These are phyloP conservation scores for Madurella fahalii DNA, from an alignment of 2,329 filamentous ascomycete genomes.

Conservation along the genomic window DNA sequence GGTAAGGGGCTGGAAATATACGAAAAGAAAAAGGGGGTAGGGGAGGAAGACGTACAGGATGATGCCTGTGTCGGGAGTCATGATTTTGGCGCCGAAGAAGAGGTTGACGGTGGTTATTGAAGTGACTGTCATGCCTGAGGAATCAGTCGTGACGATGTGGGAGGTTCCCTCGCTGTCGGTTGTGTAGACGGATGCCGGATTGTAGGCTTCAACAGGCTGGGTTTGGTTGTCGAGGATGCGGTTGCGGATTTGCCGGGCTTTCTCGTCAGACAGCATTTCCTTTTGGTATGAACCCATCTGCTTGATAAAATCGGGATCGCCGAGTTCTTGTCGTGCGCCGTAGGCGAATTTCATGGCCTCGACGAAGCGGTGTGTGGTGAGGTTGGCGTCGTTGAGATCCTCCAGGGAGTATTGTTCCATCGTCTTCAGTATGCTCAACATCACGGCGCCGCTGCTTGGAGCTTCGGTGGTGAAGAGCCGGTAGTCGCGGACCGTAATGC, in stretches of 20 bases:
- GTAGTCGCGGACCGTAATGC: conserved; percentile 65
- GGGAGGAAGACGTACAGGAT: conserved; percentile 49
- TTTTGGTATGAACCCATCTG: conserved; percentile 61
- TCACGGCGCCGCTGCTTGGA: conserved; percentile 74
- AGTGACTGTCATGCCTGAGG: conserved; percentile 69
- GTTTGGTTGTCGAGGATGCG: conserved; percentile 71
- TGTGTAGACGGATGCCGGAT: conserved; percentile 62
- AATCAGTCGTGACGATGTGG: conserved; percentile 69
- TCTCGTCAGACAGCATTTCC: conserved; percentile 60
- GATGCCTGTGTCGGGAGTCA: conserved; percentile 78
- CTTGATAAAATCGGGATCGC: conserved; percentile 72
- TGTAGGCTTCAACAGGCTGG: conserved; percentile 68
- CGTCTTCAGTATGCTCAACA: conserved; percentile 73
- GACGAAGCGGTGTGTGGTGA: conserved; percentile 76
- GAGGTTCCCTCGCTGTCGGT: conserved; percentile 70
- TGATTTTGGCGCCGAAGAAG: conserved; percentile 73
- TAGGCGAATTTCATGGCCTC: conserved; percentile 92
- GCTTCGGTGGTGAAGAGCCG: conserved; percentile 66
- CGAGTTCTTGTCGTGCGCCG: conserved; percentile 70
- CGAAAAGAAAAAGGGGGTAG: not conserved
- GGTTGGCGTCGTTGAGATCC: conserved; percentile 51
- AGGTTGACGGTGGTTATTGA: conserved; percentile 86
- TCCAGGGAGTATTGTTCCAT: conserved; percentile 68
- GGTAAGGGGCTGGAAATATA: not conserved
- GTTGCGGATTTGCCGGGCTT: conserved; percentile 54